Base-by-base conservation (phyloP, 2,329 filamentous ascomycete species). In the Talaromyces sp. region DNA sequence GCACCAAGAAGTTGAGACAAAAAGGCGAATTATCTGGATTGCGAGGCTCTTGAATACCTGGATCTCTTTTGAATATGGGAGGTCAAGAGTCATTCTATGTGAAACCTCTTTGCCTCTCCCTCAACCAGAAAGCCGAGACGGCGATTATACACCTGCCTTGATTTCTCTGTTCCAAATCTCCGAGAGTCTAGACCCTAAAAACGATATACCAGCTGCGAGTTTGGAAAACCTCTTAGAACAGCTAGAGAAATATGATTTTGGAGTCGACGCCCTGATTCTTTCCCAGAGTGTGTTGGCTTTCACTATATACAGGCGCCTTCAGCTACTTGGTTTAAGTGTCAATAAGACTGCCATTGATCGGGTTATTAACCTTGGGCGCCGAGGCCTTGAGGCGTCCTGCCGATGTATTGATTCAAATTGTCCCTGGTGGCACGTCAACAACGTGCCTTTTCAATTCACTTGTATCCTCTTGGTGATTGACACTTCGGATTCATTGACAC, bases 61-160 rank as follows among this genome's bases (percentile, higher is more conserved):
- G 65, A 65, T 66, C n/a, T 61, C 64, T 7, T 62, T 63, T 53
- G 65, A 66, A 43, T 65, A 65, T 11, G 64, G 64, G 6, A 59
- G 65, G 7, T 63, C 65, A 4, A 56, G 62, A 17, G 58, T 65
- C 13, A 52, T 60, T 19, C 43, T 64, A 41, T 60, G 54, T 11
- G 64, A 60, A 9, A 55, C 58, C 13, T 60, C 64, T 1, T 64
- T 60, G 56, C 58, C 60, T 11, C 10, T 53, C 19, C 56, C 57
- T 26, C 38, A 57, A 51, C 29, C 24, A 8, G 55, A 57, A 27
- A 43, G 21, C 29, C 43, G 43, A 27, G 41, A 32, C 17, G 57
- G 38, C 14, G 58, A 64, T 32, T 51, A 56, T 56, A 65, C 64
- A 14, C 52, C 54, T 14, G 57, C 62, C 19, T 31, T 65, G 31